phyloP scores from a whole-genome alignment of 192 early-diverging fungal genomes.

The Podochytrium sp. region DNA sequence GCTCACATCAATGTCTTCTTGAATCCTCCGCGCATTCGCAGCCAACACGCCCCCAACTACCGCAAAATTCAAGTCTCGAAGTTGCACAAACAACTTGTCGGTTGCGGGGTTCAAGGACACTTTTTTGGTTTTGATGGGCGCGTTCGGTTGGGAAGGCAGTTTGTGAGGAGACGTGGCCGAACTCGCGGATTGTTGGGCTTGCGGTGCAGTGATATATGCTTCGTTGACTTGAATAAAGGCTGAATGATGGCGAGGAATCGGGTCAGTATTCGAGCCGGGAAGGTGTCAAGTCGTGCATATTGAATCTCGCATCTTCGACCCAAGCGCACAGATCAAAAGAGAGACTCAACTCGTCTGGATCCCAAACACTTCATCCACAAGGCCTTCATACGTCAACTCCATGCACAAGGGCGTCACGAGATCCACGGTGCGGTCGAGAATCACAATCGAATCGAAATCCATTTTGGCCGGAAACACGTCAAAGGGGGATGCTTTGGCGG shows the following conservation, averaged over 20 bases:
- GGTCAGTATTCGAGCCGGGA: neutral
- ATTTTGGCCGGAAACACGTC: constrained; percentile 55
- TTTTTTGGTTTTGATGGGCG: constrained; percentile 59
- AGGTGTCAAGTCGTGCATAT: constrained; percentile 15
- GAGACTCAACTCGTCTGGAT: constrained; percentile 68
- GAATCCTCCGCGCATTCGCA: constrained; percentile 82
- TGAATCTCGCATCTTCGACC: too few species aligned
- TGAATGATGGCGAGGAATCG: too few species aligned
- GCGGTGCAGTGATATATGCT: neutral
- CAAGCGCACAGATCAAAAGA: neutral
- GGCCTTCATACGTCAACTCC: constrained; percentile 94
- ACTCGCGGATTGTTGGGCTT: constrained; percentile 1
- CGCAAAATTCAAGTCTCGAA: constrained; percentile 91
- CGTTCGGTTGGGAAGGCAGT: neutral
- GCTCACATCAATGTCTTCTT: constrained; percentile 81
- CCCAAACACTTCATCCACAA: constrained; percentile 92
- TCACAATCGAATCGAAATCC: constrained; percentile 76
- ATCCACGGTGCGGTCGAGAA: constrained; percentile 91
- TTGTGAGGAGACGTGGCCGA: neutral
- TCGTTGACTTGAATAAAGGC: constrained; percentile 32
- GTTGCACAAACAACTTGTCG: constrained; percentile 78
- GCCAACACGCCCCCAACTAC: constrained; percentile 84
- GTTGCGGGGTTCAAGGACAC: constrained; percentile 73
- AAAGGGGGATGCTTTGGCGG: constrained; percentile 28
- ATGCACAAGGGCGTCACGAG: constrained; percentile 91